Percentiles rank a stretch among this genome's conserved stretches.
These are phyloP conservation scores for Funneliformis mosseae DNA, from an alignment of 192 early-diverging fungal species.

Conservation along the genomic window DNA sequence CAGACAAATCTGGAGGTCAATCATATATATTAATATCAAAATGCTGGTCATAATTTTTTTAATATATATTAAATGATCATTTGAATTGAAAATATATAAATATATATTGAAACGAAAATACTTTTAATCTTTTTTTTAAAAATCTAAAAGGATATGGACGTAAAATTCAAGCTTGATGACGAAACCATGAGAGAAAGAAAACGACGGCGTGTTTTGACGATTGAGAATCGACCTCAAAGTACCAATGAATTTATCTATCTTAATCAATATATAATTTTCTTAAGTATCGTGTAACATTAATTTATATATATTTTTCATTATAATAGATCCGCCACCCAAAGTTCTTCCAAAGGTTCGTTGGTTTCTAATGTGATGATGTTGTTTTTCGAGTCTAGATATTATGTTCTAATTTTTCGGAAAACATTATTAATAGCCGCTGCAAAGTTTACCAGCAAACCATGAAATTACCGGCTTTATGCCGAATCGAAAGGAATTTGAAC, in stretches of 20 bases:
- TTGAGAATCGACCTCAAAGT: slow-evolving; percentile 39
- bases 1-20: background rate
- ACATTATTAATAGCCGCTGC: slow-evolving; percentile 57
- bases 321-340: background rate
- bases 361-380: background rate
- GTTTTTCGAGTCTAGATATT: background rate
- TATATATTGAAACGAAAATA: background rate
- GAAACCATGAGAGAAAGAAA: slow-evolving; percentile 44
- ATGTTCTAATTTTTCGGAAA: background rate
- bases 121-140: slow-evolving; percentile 9
- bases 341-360: background rate
- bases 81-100: background rate
- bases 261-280: background rate
- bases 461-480: slow-evolving; percentile 99
- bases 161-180: slow-evolving; percentile 64
- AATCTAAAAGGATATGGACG: slow-evolving; percentile 61
- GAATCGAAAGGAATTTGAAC: slow-evolving; percentile 91
- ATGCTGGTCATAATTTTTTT: background rate
- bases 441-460: slow-evolving; percentile 88
- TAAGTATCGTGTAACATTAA: slow-evolving; percentile 17
- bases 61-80: background rate
- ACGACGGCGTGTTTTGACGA: slow-evolving; percentile 37
- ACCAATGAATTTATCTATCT: background rate
- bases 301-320: background rate
- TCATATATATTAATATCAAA: background rate